Evolutionary conservation across 345 rosid genomes (phyloP), one percentile per base, ranked within the genome.

Genomic region (Lumnitzera littorea): DNA sequence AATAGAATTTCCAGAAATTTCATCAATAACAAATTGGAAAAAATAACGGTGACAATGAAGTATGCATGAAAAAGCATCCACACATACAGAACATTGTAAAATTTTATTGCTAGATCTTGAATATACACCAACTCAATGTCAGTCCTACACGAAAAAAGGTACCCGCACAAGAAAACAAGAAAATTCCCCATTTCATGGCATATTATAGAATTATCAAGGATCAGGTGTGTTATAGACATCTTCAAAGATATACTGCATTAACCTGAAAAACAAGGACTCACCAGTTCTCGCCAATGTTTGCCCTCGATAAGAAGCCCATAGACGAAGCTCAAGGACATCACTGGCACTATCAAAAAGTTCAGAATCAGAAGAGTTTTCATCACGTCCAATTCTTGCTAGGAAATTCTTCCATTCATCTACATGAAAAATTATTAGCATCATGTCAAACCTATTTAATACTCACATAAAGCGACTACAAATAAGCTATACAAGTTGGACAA

Each of bases 251-350:
- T 47, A 5, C 58, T 41, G 15, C 51, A 27, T 13, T 10, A 16
- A 50, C 41, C 24, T 57, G 11, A 48, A 48, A 50, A 16, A 24
- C 16, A 50, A 11, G 50, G 49, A 46, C 36, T 55, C 76, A 87
- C 98, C 97, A 56, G 99, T 94, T 71, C 99, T 82, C 46, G 99
- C 97, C 67, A 94, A 67, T 52, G 99, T 94, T 77, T 94, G 99
- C 46, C 89, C 99, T 24, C 99, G 89, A 69, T 94, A 94, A 56
- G 99, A 94, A 57, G 99, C 99, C 99, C 99, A 94, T 78, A 87
- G 81, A 63, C 97, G 86, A 71, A 94, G 99, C 80, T 94, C 99
- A 79, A 90, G 95, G 65, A 79, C 62, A 67, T 94, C 99, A 71
- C 64, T 76, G 55, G 82, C 69, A 70, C 74, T 85, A 55, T 84